Base-by-base conservation (phyloP, 2,329 filamentous ascomycete genomes). In the Chaetothyriales sp. region DNA sequence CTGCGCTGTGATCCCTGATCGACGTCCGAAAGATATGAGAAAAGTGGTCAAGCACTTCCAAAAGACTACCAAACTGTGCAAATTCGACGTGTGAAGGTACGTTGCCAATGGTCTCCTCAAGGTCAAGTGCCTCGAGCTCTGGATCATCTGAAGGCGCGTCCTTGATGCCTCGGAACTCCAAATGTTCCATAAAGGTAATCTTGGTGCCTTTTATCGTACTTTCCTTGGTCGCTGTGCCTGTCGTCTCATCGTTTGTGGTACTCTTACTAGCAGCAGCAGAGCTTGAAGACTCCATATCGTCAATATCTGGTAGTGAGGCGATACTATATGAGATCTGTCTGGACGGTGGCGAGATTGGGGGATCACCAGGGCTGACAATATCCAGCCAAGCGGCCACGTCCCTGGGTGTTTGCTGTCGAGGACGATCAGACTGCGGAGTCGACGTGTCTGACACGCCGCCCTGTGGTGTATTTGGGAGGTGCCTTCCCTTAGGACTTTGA, bases 271-370 rank as follows among this genome's bases (percentile, higher is more conserved):
- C 36, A 4, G n/a, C n/a, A 18, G 7, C n/a, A 12, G 47, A 48
- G 47, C 47, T 48, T 19, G 47, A 48, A 43, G 47, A 48, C 42
- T 48, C 47, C 47, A 48, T 48, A n/a, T 43, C 25, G 28, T 39
- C 32, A 15, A 39, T 39, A 12, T 39, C 32, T 39, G 89, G 95
- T 57, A 88, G 95, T 60, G 87, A 80, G 55, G 90, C 95, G 73
- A 89, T 95, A 72, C 87, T 94, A 51, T 90, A 96, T 65, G 87
- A 92, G 64, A 79, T 83, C 55, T 90, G 89, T 59, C 81, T 98
- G 50, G 90, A 98, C 78, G 84, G 89, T 68, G 96, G 96, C 81
- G 92, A 96, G 70, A 96, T 96, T 66, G 90, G 96, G 73, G 32
- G 10, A 15, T 15, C 10, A 15, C 8, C 15, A 2, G 32, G 32